phyloP scores from a whole-genome alignment of 176 grass and related monocot species.

The Miscanthus lutarioriparius region DNA sequence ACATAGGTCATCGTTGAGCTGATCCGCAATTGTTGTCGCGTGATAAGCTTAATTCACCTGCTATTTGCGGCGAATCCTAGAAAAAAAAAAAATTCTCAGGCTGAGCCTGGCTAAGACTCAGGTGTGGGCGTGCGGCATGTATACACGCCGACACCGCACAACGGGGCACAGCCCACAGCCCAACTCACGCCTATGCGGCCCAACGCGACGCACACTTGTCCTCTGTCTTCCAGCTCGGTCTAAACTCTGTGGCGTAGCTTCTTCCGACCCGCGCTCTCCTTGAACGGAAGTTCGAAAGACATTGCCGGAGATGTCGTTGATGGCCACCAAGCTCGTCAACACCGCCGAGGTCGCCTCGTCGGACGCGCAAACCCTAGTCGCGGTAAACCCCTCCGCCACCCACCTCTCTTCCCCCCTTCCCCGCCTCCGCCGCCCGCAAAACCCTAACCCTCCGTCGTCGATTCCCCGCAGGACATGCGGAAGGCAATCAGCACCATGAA shows the following conservation, averaged over 20 bases:
- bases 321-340: constrained; percentile 43
- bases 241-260: background rate
- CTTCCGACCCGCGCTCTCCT: background rate
- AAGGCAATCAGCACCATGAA: constrained; percentile 63
- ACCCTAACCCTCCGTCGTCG: constrained; percentile 36
- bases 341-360: constrained; percentile 37
- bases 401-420: background rate
- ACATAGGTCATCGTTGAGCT: too few relatives aligned
- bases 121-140: too few relatives aligned
- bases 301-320: constrained; percentile 41
- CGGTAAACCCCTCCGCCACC: constrained; percentile 36
- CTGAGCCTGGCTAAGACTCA: too few relatives aligned
- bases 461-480: constrained; percentile 78
- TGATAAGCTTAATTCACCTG: too few relatives aligned
- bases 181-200: background rate
- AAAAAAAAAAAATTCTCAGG: too few relatives aligned
- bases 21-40: too few relatives aligned
- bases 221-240: background rate
- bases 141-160: background rate
- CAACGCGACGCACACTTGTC: background rate
- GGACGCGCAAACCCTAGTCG: constrained; percentile 57
- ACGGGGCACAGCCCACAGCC: background rate
- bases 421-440: constrained; percentile 10
- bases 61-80: too few relatives aligned
- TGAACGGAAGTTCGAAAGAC: background rate